Conservation (phyloP, 306 rosid species). For the Rosa multiflora region DNA sequence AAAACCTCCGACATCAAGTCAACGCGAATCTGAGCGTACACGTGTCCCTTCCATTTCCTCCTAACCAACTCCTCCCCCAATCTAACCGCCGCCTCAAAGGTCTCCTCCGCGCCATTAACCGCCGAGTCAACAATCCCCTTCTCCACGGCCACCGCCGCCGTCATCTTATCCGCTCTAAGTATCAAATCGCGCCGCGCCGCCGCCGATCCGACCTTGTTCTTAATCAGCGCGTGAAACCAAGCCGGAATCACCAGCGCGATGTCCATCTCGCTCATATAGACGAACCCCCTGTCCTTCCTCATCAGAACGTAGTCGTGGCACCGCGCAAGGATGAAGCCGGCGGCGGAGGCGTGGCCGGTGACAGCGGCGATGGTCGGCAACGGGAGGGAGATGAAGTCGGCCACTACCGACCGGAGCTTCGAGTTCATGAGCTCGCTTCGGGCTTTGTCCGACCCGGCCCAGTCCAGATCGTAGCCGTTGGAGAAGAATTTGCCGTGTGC, state of each 20-base stretch:
- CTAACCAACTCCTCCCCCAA: conserved; percentile 41
- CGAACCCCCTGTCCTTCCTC: conserved; percentile 71
- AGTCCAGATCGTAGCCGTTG: conserved; percentile 78
- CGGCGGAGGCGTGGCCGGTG: conserved; percentile 80
- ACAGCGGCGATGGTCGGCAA: conserved; percentile 81
- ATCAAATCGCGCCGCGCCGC: conserved; percentile 47
- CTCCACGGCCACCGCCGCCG: conserved; percentile 54
- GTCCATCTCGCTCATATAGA: conserved; percentile 89
- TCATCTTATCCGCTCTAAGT: conserved; percentile 60
- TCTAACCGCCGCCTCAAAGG: conserved; percentile 50
- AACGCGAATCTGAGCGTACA: conserved; percentile 62
- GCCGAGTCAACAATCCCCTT: conserved; percentile 62
- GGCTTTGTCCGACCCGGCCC: conserved; percentile 30
- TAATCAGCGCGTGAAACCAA: conserved; percentile 54
- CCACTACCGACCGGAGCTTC: conserved; percentile 42
- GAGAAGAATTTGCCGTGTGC: conserved; percentile 86
- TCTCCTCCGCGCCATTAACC: conserved; percentile 47
- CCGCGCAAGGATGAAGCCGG: conserved; percentile 62
- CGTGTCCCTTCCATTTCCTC: conserved; percentile 69
- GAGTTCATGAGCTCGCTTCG: conserved; percentile 30
- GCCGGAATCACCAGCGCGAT: conserved; percentile 48
- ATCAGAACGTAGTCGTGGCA: conserved; percentile 70
- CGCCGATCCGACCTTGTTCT: conserved; percentile 50
- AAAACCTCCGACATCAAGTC: conserved; percentile 34
- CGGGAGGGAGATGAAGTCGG: conserved; percentile 64